Evolutionary conservation across 148 eudicot genomes (phyloP).

Genomic region (Heliosperma pusillum): DNA sequence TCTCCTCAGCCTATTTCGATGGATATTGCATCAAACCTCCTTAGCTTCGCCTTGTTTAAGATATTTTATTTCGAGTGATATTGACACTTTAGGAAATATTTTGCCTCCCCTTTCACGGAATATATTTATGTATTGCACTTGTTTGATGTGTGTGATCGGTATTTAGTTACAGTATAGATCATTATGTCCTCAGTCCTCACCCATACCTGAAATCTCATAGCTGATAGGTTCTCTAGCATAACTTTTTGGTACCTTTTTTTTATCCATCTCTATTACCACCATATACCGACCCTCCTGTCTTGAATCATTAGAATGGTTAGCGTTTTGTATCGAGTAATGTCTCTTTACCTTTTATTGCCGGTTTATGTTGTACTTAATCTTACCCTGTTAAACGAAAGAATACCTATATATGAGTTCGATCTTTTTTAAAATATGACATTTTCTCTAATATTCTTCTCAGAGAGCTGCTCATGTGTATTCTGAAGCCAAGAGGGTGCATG

Average conservation of each 20-base stretch:
- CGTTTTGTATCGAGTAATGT: not conserved
- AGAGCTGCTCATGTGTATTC: slow-evolving; percentile 95
- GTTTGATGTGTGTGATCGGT: not conserved
- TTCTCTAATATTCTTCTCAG: slow-evolving; percentile 36
- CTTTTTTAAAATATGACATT: not conserved
- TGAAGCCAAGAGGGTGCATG: slow-evolving; percentile 95
- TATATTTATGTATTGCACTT: too few relatives aligned
- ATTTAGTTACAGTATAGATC: too few relatives aligned
- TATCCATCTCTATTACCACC: not conserved
- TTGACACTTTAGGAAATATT: not conserved
- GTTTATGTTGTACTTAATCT: not conserved
- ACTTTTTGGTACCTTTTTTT: not conserved
- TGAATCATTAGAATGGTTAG: not conserved
- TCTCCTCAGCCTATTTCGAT: too few relatives aligned
- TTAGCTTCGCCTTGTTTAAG: not conserved
- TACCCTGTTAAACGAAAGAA: not conserved
- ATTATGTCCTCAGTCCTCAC: too few relatives aligned
- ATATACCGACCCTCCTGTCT: not conserved
- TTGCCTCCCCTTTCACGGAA: too few relatives aligned
- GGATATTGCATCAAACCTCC: too few relatives aligned
- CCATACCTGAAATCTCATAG: not conserved
- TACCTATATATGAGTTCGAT: not conserved
- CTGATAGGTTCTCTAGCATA: not conserved
- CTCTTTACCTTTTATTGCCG: not conserved
- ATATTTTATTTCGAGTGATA: not conserved